Evolutionary conservation across 305 asterid species (phyloP).

Genomic region (Striga hermonthica): DNA sequence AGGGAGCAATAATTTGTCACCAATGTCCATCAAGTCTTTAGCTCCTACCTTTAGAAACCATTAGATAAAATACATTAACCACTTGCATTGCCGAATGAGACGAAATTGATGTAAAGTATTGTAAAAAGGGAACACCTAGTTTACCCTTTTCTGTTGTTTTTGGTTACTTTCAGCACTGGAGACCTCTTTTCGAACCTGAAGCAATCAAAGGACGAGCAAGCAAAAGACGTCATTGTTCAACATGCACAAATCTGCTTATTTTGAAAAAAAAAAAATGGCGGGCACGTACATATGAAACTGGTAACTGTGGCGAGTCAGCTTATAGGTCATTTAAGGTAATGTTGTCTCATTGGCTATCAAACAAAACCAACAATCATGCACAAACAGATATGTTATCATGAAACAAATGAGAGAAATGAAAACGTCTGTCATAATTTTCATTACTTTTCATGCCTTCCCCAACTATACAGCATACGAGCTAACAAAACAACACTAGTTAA

Average conservation of each 20-base stretch:
- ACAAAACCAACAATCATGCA: not conserved
- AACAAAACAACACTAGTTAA: conserved; percentile 13
- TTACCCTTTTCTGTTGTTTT: conserved; percentile 61
- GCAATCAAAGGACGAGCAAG: conserved; percentile 23
- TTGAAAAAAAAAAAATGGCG: not conserved
- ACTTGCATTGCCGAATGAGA: not conserved
- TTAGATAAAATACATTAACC: conserved; percentile 13
- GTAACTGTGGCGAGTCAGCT: too few species aligned
- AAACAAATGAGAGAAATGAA: not conserved
- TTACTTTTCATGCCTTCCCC: not conserved
- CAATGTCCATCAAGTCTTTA: conserved; percentile 60
- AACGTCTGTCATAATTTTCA: not conserved
- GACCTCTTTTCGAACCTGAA: conserved; percentile 67
- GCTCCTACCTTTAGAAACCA: conserved; percentile 64
- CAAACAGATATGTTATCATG: not conserved
- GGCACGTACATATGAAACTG: not conserved
- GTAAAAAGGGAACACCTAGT: not conserved
- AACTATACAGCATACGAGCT: conserved; percentile 1
- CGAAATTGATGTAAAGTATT: conserved; percentile 4
- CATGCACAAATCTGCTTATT: not conserved
- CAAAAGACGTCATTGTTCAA: not conserved
- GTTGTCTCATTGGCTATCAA: not conserved
- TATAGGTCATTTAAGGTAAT: too few species aligned
- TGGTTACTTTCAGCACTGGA: conserved; percentile 37
- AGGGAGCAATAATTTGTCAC: conserved; percentile 74